Evolutionary conservation across 805 yeast species (phyloP), one percentile per base, ranked within the genome.

Genomic region (Helenozyma baotianmanensis): DNA sequence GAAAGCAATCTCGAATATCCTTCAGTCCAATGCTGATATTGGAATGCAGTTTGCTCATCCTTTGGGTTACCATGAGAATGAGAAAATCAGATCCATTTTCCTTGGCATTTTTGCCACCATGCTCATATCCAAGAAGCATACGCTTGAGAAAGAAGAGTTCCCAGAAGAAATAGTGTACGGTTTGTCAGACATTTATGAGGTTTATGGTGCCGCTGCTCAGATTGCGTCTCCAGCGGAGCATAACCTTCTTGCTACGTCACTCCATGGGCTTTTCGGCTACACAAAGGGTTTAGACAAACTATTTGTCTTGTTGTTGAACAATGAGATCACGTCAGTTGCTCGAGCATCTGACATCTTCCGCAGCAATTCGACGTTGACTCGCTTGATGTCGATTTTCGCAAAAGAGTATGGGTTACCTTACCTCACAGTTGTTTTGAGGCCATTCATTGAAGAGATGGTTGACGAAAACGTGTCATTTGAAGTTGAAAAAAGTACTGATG

Each of bases 331-430:
- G 31, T 65, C 60, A 18, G 77, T 84, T 0, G 58, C 73, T 1
- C 72, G 81, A 38, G 73, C 83, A 13, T 75, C 83, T 19, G 92
- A 84, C 50, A 76, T 87, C 19, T 67, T 87, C 46, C 70, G 96
- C 48, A 72, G 92, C 33, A 87, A 87, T 53, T 80, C 89, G 32
- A 82, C 86, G 23, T 83, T 92, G 21, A 86, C 95, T 0, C 72
- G 88, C 46, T 68, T 86, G 32, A 64, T 86, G 32, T 80, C 89
- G 0, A 63, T 82, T 11, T 78, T 80, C 45, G 84, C 92, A 1
- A 75, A 78, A 45, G 64, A 70, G n/a, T 72, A 76, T 44, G 94
- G 94, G 0, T 53, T 56, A 14, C 73, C 67, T 1, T 86, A 83
- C 51, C 60, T 87, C 29, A 52, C 60, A 2, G 36, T 53, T 3